Evolutionary conservation across 805 yeast species (phyloP), one percentile per base, ranked within the genome.

Genomic region (Sporopachydermia quercuum): DNA sequence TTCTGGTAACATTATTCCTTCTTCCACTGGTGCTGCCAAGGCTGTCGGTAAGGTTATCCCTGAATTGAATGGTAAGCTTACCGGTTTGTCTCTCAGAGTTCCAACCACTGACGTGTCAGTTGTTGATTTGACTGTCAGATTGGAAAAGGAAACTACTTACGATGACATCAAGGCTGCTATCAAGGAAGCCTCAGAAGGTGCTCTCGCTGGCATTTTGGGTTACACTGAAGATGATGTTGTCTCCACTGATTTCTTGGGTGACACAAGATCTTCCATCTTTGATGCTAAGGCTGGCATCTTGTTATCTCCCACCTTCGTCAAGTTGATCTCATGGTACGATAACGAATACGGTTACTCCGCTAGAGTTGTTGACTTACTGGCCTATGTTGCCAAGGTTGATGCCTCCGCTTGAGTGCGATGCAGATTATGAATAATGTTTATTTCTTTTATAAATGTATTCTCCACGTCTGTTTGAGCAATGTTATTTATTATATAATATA

Each of bases 11-110:
- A 82, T 85, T 64, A 85, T 85, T 53, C 95, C 95, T 59, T 83
- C 94, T 34, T 81, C 94, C 48, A 85, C 95, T 48, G 95, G 95
- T 77, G 95, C 95, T 56, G 95, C 95, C 58, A 85, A 85, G 78
- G 94, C 94, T 50, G 95, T 85, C 55, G 94, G 94, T 64, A 83
- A 83, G 76, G 94, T 85, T 55, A 78, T 85, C 56, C 95, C 95
- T 50, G 78, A 71, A 56, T 74, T 85, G 57, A 78, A 79, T 68
- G 95, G 95, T 59, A 84, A 83, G 71, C 78, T 85, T 64, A 85
- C 95, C 51, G 95, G 95, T 72, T 71, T 84, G 76, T 77, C 94
- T 47, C 70, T 85, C 68, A 81, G 95, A 70, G 94, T 85, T 47
- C 95, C 95, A 64, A 85, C 95, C 60, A 75, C 75, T 50, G 94